These are phyloP conservation scores for Trichoderma pleuroti DNA, from an alignment of 2,329 filamentous ascomycete genomes.

Conservation along the genomic window DNA sequence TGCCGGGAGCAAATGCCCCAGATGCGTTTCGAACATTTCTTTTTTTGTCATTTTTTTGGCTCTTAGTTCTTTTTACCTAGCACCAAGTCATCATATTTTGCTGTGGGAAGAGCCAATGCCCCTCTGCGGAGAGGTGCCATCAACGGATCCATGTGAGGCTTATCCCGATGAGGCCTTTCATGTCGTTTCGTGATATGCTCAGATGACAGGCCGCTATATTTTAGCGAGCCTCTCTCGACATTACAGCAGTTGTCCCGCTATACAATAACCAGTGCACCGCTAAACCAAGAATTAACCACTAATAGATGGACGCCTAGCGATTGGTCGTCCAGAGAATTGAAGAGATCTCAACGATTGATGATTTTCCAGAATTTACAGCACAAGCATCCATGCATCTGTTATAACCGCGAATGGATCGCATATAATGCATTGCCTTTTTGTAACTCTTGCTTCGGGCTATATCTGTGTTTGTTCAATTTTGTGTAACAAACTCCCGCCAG, in stretches of 20 bases:
- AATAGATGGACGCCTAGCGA: neutral
- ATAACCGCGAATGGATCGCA: neutral
- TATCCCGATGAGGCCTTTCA: neutral
- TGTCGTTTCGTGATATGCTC: neutral
- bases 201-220: neutral
- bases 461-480: neutral
- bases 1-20: constrained; percentile 17
- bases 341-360: neutral
- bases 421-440: neutral
- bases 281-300: neutral
- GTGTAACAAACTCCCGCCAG: neutral
- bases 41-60: neutral
- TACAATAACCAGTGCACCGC: neutral
- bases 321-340: neutral
- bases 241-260: neutral
- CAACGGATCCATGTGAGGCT: neutral
- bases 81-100: too few species aligned
- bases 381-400: neutral
- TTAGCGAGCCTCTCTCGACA: neutral
- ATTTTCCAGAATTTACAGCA: neutral
- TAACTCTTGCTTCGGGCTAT: neutral
- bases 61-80: neutral
- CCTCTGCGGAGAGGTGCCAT: neutral
- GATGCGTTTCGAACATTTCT: neutral
- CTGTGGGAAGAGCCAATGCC: neutral